Base-by-base conservation (phyloP, 2,329 filamentous ascomycete genomes). In the Aspergillus quadrilineatus region DNA sequence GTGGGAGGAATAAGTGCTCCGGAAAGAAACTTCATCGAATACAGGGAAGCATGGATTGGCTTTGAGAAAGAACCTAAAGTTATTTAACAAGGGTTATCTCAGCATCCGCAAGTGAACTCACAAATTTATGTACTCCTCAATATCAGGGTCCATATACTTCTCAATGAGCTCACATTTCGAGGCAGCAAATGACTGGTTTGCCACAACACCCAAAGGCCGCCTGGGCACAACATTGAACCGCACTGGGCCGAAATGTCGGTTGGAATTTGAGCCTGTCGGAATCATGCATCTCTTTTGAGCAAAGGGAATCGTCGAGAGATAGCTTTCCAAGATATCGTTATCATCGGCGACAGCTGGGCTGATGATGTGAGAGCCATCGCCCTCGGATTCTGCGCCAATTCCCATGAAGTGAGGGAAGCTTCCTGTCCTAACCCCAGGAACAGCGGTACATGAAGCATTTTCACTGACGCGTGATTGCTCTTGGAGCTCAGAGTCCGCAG, bases 1-100 rank as follows among this genome's bases (percentile, higher is more conserved):
- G 34, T 74, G 69, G 5, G 72, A 68, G 0, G 49, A 63, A 50
- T 77, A 79, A 26, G 76, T 75, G 1, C 65, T 68, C 10, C 74
- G 68, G 50, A 84, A 81, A 0, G 77, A 77, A 0, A 66, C 60
- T 55, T 81, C 77, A 47, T 85, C 80, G 1, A 85, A 69, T 0
- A 85, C 62, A 0, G 83, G 83, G 47, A 85, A 79, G 29, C 80
- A 82, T 4, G 69, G 69, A 62, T 85, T 81, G 7, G 78, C 73
- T 51, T 80, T 76, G 8, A 67, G 63, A 55, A 83, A 81, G 63
- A 81, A 83, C 5, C 79, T 81, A 36, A 46, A 29, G n/a, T 7
- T 22, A 22, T 12, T 52, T 37, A 52, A 17, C 17, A 15, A 5
- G 34, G 12, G 22, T 22, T 22, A 22, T 22, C 17, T 15, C 4